phyloP scores from a whole-genome alignment of 148 eudicot species.

The Fagopyrum tataricum region DNA sequence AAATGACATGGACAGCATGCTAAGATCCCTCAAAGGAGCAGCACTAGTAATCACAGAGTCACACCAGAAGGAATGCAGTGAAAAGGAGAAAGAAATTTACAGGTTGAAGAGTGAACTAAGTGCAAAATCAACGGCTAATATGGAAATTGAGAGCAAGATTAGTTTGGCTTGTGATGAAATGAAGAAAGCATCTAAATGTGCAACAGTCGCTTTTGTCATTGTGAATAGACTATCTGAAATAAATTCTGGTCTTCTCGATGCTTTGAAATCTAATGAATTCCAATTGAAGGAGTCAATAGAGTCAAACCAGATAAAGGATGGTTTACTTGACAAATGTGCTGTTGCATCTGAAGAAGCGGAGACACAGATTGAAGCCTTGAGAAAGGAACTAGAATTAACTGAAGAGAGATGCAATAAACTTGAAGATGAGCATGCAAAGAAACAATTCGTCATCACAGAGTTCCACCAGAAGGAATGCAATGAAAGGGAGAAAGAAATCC shows the following conservation, averaged over 20 bases:
- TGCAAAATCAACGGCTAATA: slow-evolving; percentile 24
- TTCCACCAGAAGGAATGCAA: slow-evolving; percentile 62
- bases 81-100: slow-evolving; percentile 53
- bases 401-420: slow-evolving; percentile 26
- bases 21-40: slow-evolving; percentile 88
- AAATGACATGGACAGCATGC: slow-evolving; percentile 65
- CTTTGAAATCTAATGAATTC: slow-evolving; percentile 26
- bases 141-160: slow-evolving; percentile 33
- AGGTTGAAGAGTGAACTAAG: slow-evolving; percentile 39
- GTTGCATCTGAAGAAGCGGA: slow-evolving; percentile 30
- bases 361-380: slow-evolving; percentile 32
- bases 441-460: slow-evolving; percentile 65
- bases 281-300: slow-evolving; percentile 28
- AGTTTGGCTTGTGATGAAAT: slow-evolving; percentile 33
- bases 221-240: slow-evolving; percentile 56
- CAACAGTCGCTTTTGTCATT: slow-evolving; percentile 61
- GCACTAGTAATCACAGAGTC: slow-evolving; percentile 63
- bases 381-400: slow-evolving; percentile 22
- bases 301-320: slow-evolving; percentile 29
- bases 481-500: slow-evolving; percentile 55
- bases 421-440: slow-evolving; percentile 40
- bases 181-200: slow-evolving; percentile 38
- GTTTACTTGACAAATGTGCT: slow-evolving; percentile 27
- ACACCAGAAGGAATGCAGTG: slow-evolving; percentile 59
- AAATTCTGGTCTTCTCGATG: slow-evolving; percentile 31